Percentiles rank a stretch among this genome's conserved stretches.
Conservation (phyloP, 2,329 filamentous ascomycete genomes). For the Harringtonia lauricola region DNA sequence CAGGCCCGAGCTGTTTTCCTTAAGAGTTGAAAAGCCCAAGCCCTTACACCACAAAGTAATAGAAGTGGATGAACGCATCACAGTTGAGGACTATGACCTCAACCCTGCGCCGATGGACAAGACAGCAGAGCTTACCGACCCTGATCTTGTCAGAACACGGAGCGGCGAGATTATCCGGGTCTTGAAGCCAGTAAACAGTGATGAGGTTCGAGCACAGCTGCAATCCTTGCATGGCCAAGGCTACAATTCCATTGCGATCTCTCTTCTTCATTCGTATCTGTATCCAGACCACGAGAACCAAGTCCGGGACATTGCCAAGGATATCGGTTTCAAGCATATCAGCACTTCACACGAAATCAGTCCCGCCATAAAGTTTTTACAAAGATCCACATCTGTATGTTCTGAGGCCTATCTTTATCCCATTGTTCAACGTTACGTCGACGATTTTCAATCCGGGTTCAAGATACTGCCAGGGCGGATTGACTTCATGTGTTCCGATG, state of each 20-base stretch:
- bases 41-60: slow-evolving; percentile 74
- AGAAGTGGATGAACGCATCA: slow-evolving; percentile 82
- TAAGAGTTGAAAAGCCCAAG: slow-evolving; percentile 79
- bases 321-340: slow-evolving; percentile 20
- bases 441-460: slow-evolving; percentile 56
- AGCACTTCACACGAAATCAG: not conserved
- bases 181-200: slow-evolving; percentile 23
- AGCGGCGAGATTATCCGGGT: slow-evolving; percentile 26
- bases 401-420: slow-evolving; percentile 66
- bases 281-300: slow-evolving; percentile 9
- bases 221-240: slow-evolving; percentile 50
- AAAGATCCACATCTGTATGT: slow-evolving; percentile 57
- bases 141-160: slow-evolving; percentile 48
- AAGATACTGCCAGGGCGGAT: slow-evolving; percentile 53
- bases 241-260: slow-evolving; percentile 31
- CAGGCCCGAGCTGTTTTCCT: slow-evolving; percentile 78
- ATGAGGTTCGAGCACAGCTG: slow-evolving; percentile 42
- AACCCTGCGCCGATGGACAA: slow-evolving; percentile 33
- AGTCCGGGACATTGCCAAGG: slow-evolving; percentile 4
- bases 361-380: slow-evolving; percentile 64
- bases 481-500: slow-evolving; percentile 64
- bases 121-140: slow-evolving; percentile 45
- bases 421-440: slow-evolving; percentile 58
- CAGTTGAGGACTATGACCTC: slow-evolving; percentile 63
- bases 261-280: slow-evolving; percentile 7